These are phyloP conservation scores for Pholiota microspora DNA, from an alignment of 768 basidiomycete genomes.

Conservation along the genomic window DNA sequence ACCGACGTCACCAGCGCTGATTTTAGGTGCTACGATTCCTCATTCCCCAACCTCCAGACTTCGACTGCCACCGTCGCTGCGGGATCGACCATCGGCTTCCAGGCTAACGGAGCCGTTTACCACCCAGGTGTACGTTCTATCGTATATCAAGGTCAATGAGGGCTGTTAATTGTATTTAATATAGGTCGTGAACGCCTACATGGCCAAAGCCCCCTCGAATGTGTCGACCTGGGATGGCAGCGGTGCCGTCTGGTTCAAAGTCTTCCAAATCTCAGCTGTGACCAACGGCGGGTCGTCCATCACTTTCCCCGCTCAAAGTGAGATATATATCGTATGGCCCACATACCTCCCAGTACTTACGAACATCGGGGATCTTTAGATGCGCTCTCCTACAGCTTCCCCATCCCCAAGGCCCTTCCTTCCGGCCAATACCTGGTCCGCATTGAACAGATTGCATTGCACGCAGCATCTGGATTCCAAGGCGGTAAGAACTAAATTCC, in stretches of 20 bases:
- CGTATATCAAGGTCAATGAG: too few species aligned
- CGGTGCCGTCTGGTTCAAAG: constrained; percentile 48
- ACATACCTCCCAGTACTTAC: too few species aligned
- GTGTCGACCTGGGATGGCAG: constrained; percentile 34
- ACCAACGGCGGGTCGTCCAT: constrained; percentile 46
- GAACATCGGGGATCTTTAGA: too few species aligned
- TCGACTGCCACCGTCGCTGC: constrained; percentile 34
- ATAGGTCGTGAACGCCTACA: constrained; percentile 21
- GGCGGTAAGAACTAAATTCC: constrained; percentile 30
- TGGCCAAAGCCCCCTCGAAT: constrained; percentile 26
- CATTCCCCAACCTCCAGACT: constrained; percentile 36
- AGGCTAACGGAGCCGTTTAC: constrained; percentile 13
- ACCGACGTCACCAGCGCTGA: constrained; percentile 46
- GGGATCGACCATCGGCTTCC: constrained; percentile 22
- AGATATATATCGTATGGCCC: too few species aligned
- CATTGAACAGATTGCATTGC: constrained; percentile 43
- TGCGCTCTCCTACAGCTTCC: constrained; percentile 30
- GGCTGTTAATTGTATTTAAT: neutral
- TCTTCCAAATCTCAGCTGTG: constrained; percentile 36
- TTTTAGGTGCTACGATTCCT: constrained; percentile 44
- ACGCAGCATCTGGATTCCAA: constrained; percentile 35
- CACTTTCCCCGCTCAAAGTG: constrained; percentile 43
- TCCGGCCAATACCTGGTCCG: constrained; percentile 41
- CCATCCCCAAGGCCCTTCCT: constrained; percentile 35
- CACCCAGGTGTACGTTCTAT: constrained; percentile 20